Conservation (phyloP, 768 basidiomycete species). For the Mycena maculata region DNA sequence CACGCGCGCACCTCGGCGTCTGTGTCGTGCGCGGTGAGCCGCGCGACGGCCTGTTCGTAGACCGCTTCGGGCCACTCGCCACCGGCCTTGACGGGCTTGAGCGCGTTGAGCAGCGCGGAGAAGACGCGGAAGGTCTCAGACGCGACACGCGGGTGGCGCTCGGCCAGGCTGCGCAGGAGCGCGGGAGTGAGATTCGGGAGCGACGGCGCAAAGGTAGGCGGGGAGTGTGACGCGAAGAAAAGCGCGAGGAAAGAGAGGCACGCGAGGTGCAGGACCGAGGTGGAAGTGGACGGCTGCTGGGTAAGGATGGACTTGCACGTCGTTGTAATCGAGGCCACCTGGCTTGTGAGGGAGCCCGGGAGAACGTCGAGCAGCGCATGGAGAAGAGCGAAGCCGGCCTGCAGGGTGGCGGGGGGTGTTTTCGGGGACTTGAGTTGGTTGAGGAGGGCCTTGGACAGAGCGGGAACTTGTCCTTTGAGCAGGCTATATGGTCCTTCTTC, state of each 20-base stretch:
- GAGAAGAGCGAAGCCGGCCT: constrained; percentile 87
- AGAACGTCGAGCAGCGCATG: constrained; percentile 81
- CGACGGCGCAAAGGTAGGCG: constrained; percentile 66
- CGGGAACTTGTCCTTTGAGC: constrained; percentile 80
- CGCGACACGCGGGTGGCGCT: constrained; percentile 90
- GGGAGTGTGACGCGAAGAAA: constrained; percentile 80
- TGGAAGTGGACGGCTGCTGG: constrained; percentile 77
- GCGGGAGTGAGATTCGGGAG: constrained; percentile 79
- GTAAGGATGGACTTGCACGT: constrained; percentile 74
- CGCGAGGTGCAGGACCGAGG: constrained; percentile 84
- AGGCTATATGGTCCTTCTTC: constrained; percentile 80
- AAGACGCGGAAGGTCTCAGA: constrained; percentile 91
- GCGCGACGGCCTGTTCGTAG: constrained; percentile 77
- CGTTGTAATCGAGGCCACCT: constrained; percentile 71
- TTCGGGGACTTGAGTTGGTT: constrained; percentile 88
- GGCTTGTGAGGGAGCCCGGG: constrained; percentile 82
- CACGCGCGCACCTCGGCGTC: constrained; percentile 90
- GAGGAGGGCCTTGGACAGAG: constrained; percentile 82
- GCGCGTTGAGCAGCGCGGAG: constrained; percentile 81
- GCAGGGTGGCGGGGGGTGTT: constrained; percentile 79
- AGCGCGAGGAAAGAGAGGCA: constrained; percentile 87
- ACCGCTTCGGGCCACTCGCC: constrained; percentile 77
- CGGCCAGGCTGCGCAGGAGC: constrained; percentile 77
- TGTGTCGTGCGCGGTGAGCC: constrained; percentile 84
- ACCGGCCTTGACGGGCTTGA: constrained; percentile 71